These are phyloP conservation scores for Arthrobotrys iridis DNA, from an alignment of 2,329 filamentous ascomycete genomes.

Conservation along the genomic window DNA sequence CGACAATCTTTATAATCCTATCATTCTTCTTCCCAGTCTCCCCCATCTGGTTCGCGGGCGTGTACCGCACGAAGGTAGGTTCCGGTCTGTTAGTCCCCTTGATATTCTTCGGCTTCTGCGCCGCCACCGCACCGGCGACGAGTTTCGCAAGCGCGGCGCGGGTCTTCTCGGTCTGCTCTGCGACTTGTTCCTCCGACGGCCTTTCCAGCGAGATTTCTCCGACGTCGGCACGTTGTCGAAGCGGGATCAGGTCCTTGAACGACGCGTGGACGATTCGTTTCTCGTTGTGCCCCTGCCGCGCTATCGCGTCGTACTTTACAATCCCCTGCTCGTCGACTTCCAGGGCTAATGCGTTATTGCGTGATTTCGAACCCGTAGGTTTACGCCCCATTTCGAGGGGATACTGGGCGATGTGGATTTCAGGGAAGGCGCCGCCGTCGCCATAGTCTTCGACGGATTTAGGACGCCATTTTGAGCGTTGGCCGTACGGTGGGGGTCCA, in stretches of 20 bases:
- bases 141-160: conserved; percentile 84
- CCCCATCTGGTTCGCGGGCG: conserved; percentile 96
- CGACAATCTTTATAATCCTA: conserved; percentile 97
- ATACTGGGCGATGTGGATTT: conserved; percentile 92
- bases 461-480: conserved; percentile 89
- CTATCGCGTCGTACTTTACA: conserved; percentile 96
- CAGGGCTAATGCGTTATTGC: conserved; percentile 75
- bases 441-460: conserved; percentile 89
- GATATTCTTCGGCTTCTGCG: conserved; percentile 96
- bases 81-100: conserved; percentile 82
- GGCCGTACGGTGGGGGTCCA: conserved; percentile 87
- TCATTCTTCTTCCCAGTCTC: conserved; percentile 85
- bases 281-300: conserved; percentile 84
- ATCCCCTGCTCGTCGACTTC: conserved; percentile 92
- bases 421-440: conserved; percentile 94
- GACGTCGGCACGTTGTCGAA: conserved; percentile 90
- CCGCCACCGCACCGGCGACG: conserved; percentile 83
- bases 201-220: conserved; percentile 88
- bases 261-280: conserved; percentile 88
- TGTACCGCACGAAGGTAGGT: conserved; percentile 93
- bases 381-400: conserved; percentile 94
- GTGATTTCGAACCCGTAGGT: conserved; percentile 72
- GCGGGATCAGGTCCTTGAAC: conserved; percentile 95
- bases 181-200: conserved; percentile 84
- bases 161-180: conserved; percentile 84